phyloP scores from a whole-genome alignment of 1,139 yeast genomes.

The Suhomyces chickasaworum region DNA sequence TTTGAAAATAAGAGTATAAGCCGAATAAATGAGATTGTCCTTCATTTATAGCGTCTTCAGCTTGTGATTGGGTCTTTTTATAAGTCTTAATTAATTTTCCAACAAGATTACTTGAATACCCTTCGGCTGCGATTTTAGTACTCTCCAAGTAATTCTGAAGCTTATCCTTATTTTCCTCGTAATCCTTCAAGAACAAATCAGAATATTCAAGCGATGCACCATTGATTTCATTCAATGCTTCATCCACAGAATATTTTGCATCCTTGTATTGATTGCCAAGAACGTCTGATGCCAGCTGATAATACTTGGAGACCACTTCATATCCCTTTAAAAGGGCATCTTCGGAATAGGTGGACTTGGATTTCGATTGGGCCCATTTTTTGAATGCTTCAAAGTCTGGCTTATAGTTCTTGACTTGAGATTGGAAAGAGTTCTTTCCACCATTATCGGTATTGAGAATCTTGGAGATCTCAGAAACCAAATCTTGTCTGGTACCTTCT shows the following conservation, averaged over 20 bases:
- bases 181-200: slow-evolving; percentile 16
- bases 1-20: slow-evolving; percentile 8
- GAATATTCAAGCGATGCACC: slow-evolving; percentile 27
- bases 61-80: slow-evolving; percentile 18
- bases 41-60: slow-evolving; percentile 23
- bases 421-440: slow-evolving; percentile 10
- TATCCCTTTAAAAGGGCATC: slow-evolving; percentile 24
- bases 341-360: slow-evolving; percentile 20
- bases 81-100: slow-evolving; percentile 12
- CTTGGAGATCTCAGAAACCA: slow-evolving; percentile 15
- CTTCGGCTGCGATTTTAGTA: slow-evolving; percentile 23
- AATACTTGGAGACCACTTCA: slow-evolving; percentile 41
- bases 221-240: slow-evolving; percentile 26
- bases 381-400: slow-evolving; percentile 24
- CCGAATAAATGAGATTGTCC: slow-evolving; percentile 23
- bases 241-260: slow-evolving; percentile 22
- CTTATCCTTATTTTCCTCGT: slow-evolving; percentile 16
- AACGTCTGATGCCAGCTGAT: slow-evolving; percentile 37
- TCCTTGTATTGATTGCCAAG: slow-evolving; percentile 28
- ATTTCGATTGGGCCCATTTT: slow-evolving; percentile 15
- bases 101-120: slow-evolving; percentile 10
- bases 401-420: slow-evolving; percentile 23
- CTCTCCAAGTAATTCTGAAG: slow-evolving; percentile 19
- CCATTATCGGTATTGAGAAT: slow-evolving; percentile 1
- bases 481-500: slow-evolving; percentile 29